phyloP scores from a whole-genome alignment of 1,139 yeast genomes.

The Blastobotrys illinoisensis region DNA sequence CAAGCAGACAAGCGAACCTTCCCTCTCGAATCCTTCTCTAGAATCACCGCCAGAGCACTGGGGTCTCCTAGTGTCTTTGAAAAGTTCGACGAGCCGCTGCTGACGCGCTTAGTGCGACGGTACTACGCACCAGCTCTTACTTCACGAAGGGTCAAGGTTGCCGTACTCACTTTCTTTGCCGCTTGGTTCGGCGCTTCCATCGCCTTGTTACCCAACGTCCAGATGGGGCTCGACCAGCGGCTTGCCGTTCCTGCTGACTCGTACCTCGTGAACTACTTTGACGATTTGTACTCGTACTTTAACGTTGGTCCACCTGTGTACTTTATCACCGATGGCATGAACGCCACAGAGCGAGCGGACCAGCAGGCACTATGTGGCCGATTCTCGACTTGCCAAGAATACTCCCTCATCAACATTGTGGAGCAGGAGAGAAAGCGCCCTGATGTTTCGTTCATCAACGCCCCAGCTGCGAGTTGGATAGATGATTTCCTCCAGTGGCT shows the following conservation, averaged over 20 bases:
- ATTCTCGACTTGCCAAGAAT: constrained; percentile 75
- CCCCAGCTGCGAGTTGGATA: constrained; percentile 87
- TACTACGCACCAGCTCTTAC: constrained; percentile 55
- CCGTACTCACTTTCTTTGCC: constrained; percentile 50
- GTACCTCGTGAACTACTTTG: constrained; percentile 71
- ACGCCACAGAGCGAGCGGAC: constrained; percentile 51
- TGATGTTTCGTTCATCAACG: constrained; percentile 58
- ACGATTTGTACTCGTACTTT: constrained; percentile 65
- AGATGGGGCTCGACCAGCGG: constrained; percentile 83
- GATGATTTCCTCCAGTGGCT: constrained; percentile 87
- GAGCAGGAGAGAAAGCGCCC: constrained; percentile 79
- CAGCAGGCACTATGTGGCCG: constrained; percentile 84
- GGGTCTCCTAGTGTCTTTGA: constrained; percentile 28
- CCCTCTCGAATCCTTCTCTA: constrained; percentile 21
- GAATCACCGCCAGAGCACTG: constrained; percentile 20
- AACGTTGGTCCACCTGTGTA: constrained; percentile 91
- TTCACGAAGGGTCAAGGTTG: constrained; percentile 40
- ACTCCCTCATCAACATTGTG: constrained; percentile 72
- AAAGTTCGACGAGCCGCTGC: constrained; percentile 27
- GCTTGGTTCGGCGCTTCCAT: constrained; percentile 64
- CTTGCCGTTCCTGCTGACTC: constrained; percentile 82
- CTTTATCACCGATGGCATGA: constrained; percentile 64
- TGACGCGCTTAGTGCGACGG: constrained; percentile 38
- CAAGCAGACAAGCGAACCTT: constrained; percentile 12
- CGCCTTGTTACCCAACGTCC: constrained; percentile 59